Evolutionary conservation across 225 moss, liverwort and hornwort species (phyloP), one percentile per base, ranked within the genome.

Genomic region (Pleurozium schreberi): DNA sequence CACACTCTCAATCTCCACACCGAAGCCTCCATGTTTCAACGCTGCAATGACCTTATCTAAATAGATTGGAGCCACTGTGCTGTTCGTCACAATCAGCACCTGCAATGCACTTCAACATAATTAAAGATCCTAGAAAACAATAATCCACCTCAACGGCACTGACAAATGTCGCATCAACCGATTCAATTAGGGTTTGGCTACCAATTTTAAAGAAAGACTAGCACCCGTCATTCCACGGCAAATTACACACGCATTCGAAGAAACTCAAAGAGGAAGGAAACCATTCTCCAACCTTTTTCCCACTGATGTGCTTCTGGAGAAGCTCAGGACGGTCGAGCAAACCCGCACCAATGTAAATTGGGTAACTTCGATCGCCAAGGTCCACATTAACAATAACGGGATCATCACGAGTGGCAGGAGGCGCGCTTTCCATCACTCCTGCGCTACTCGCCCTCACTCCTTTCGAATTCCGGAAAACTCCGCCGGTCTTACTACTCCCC

Each of bases 291-390:
- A 95, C 97, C 92, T 99, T 97, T 87, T 93, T 97, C 1, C 99
- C 99, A 83, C 90, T 95, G 73, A 99, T 89, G 90, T 99, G 97
- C 88, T 94, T 97, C 88, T 97, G 97, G 42, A 98, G 96, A 83
- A 96, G 93, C 89, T 96, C 93, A 59, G 98, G 96, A 50, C 93
- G 94, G 87, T 95, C 86, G 62, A 98, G 93, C 90, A 98, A 47
- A 42, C 98, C 95, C 66, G 92, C 95, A 45, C 98, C 98, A 60
- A 98, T 97, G 90, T 97, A 98, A 85, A 98, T 98, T 75, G 97
- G 97, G 92, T 98, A 98, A 91, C 98, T 98, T 57, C 97, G 98
- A 92, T 98, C 96, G 33, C 98, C 97, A 69, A 98, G 94, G 75
- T 98, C 95, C 62, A 98, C 98, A 85, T 92, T 94, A 40, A 98